These are phyloP conservation scores for Claviceps capensis DNA, from an alignment of 2,329 filamentous ascomycete species.

Conservation along the genomic window DNA sequence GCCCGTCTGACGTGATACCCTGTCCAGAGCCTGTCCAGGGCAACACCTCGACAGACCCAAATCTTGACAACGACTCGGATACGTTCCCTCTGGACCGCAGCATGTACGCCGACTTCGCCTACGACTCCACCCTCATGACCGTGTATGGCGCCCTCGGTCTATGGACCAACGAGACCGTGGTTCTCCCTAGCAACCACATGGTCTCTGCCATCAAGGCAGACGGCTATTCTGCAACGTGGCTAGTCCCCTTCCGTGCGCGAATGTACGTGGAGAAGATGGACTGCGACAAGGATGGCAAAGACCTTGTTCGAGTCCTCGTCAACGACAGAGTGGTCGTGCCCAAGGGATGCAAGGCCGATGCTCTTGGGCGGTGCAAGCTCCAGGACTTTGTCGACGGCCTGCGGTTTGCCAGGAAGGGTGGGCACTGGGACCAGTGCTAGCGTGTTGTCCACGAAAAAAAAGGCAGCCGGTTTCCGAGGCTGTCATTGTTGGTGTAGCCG, in stretches of 20 bases:
- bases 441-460: too few species aligned
- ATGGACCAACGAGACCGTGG: slow-evolving; percentile 47
- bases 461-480: too few species aligned
- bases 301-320: slow-evolving; percentile 65
- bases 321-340: slow-evolving; percentile 73
- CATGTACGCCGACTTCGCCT: slow-evolving; percentile 81
- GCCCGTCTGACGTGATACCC: slow-evolving; percentile 58
- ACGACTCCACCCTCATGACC: slow-evolving; percentile 76
- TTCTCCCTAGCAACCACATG: slow-evolving; percentile 37
- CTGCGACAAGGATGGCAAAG: slow-evolving; percentile 44
- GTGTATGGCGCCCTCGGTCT: slow-evolving; percentile 67
- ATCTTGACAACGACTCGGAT: slow-evolving; percentile 49
- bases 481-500: too few species aligned
- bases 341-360: slow-evolving; percentile 55
- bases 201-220: slow-evolving; percentile 37
- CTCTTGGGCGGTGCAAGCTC: slow-evolving; percentile 56
- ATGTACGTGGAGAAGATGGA: slow-evolving; percentile 81
- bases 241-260: slow-evolving; percentile 67
- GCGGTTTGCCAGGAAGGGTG: slow-evolving; percentile 57
- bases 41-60: slow-evolving; percentile 62
- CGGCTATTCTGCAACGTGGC: slow-evolving; percentile 65
- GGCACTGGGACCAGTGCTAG: slow-evolving; percentile 56
- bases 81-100: slow-evolving; percentile 60
- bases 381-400: slow-evolving; percentile 60
- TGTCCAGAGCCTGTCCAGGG: slow-evolving; percentile 63